Conservation (phyloP, 1,139 yeast genomes). For the Candida frijolesensis region DNA sequence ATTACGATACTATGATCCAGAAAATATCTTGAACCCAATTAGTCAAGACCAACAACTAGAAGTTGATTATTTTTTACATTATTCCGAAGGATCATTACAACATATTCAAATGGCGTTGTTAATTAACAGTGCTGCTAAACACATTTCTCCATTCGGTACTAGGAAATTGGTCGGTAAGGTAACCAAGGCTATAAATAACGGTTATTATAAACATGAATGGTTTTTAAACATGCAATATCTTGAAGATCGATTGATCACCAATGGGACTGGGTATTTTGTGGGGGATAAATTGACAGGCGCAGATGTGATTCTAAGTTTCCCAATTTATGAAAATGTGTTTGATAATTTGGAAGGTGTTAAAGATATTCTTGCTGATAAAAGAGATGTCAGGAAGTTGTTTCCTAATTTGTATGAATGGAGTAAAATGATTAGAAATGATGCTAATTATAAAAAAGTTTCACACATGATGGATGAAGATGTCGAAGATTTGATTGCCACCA, state of each 20-base stretch:
- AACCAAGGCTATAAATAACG: conserved; percentile 33
- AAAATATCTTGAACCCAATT: conserved; percentile 32
- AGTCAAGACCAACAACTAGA: conserved; percentile 18
- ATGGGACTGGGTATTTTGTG: conserved; percentile 53
- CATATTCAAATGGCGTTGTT: conserved; percentile 33
- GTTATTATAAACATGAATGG: conserved; percentile 46
- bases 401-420: conserved; percentile 41
- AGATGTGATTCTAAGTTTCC: conserved; percentile 55
- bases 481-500: conserved; percentile 17
- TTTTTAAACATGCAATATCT: conserved; percentile 38
- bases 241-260: conserved; percentile 38
- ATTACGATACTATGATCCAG: conserved; percentile 42
- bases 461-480: conserved; percentile 35
- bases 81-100: no score
- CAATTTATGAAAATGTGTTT: conserved; percentile 18
- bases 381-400: conserved; percentile 23
- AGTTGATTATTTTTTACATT: conserved; percentile 53
- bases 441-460: conserved; percentile 29
- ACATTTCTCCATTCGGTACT: conserved; percentile 50
- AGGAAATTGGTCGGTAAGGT: conserved; percentile 32
- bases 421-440: conserved; percentile 32
- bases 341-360: conserved; percentile 41
- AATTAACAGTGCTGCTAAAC: conserved; percentile 39
- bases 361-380: conserved; percentile 36
- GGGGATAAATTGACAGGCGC: conserved; percentile 61